Base-by-base conservation (phyloP, 805 yeast genomes). In the Schwanniomyces yamadae region DNA sequence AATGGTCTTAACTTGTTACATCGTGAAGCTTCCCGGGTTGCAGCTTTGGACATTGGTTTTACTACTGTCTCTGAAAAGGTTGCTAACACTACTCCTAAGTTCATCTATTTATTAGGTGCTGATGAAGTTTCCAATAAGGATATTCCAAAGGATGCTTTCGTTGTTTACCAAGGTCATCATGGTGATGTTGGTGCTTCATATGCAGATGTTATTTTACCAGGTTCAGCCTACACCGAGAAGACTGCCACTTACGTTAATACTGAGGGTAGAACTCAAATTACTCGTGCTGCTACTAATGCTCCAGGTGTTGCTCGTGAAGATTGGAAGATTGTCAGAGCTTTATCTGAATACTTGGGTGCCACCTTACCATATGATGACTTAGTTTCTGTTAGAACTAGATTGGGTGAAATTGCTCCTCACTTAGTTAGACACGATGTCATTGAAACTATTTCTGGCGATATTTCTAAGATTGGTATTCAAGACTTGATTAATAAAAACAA, bases 271-370 rank as follows among this genome's bases (percentile, higher is more conserved):
- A 80, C 87, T 9, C 95, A 86, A 69, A 62, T 73, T 39, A 83
- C 95, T 3, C 76, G 91, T 46, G 95, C 95, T 28, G 93, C 95
- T 27, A 80, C 86, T 19, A 84, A 82, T 44, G 82, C 93, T 6
- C 95, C 95, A 31, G 95, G 93, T 19, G 84, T 76, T 32, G 93
- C 95, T 29, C 82, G 95, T 60, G 95, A 86, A 63, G 95, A 87
- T 65, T 86, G 95, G 95, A 82, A 82, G 67, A 83, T 86, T 44
- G 60, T 87, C 49, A 78, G 90, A 64, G 95, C 95, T 2, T 72
- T 84, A 40, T 78, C 86, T 37, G 95, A 87, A 61, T 84, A 82
- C 58, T 63, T 87, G 46, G 81, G 79, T 34, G 75, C 73, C 24
- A 66, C 82, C 2, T 73, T 86, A 51, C 90, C 90, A 22, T 86